Base-by-base conservation (phyloP, 495 filamentous ascomycete species). In the Trichodelitschia bisporula region DNA sequence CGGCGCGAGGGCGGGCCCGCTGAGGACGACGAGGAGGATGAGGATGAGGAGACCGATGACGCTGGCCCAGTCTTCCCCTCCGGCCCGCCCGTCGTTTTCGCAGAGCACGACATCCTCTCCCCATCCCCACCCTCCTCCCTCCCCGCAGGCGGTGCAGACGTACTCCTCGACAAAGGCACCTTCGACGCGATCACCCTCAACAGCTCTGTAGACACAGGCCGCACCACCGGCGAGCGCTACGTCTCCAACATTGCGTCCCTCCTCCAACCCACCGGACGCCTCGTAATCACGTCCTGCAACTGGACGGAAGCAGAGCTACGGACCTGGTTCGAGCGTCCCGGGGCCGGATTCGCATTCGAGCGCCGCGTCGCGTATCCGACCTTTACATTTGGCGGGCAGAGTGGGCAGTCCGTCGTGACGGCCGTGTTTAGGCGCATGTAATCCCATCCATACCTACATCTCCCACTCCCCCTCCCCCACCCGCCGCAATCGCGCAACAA, bases 251-350 rank as follows among this genome's bases (percentile, higher is more conserved):
- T 79, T 14, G 54, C 64, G 19, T 40, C 45, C 29, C 51, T 91
- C 17, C 56, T 95, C 26, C 66, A 62, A 36, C 50, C 49, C 4
- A 72, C 71, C 2, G 80, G 80, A 2, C 60, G 93, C 41, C 45
- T 91, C 19, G 64, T 97, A 15, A 64, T 97, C 15, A 93, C 86
- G 37, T 90, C 77, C 44, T 97, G 86, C 47, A 97, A 97, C 53
- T 97, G 86, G 86, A 92, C 86, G 20, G 79, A 86, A 56, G 61
- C 66, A 33, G 86, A 97, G 58, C 50, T 97, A 42, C 54, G 58
- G 35, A 45, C 42, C 8, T 89, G 80, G 79, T 83, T 90, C 49
- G 50, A 60, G 40, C 6, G 21, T 24, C 6, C 21, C 6, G 21
- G 21, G 6, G 21, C 6, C 6, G 41, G 45, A 32, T 51, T 80